Conservation (phyloP, 306 rosid species). For the Potentilla sterilis region DNA sequence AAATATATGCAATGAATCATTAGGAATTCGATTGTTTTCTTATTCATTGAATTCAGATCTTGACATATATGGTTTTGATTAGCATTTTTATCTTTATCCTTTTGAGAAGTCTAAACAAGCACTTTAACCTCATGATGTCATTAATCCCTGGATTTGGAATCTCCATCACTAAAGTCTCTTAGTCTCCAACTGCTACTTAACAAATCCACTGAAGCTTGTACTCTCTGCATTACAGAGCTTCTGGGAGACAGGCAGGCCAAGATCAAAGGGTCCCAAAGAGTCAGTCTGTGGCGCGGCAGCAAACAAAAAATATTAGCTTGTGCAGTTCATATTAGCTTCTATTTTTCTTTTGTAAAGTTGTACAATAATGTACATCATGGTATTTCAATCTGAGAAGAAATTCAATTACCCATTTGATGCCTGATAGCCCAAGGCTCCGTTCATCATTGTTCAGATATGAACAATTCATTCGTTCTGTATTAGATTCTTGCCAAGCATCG, state of each 20-base stretch:
- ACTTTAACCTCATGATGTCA: not conserved
- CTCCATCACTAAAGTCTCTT: conserved; percentile 2
- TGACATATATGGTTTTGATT: not conserved
- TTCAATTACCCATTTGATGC: conserved; percentile 76
- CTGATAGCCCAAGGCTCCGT: conserved; percentile 76
- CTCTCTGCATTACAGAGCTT: conserved; percentile 48
- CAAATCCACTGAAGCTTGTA: conserved; percentile 41
- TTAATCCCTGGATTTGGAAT: conserved; percentile 1
- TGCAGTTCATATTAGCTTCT: too few species aligned
- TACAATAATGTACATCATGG: not conserved
- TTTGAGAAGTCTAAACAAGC: not conserved
- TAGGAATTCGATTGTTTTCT: not conserved
- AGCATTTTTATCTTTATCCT: not conserved
- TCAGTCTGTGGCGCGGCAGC: conserved; percentile 49
- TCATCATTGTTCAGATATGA: conserved; percentile 51
- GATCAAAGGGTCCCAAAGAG: conserved; percentile 82
- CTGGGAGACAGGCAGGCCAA: conserved; percentile 55
- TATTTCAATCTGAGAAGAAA: conserved; percentile 10
- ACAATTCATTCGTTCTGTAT: conserved; percentile 38
- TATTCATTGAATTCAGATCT: not conserved
- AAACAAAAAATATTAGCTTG: conserved; percentile 15
- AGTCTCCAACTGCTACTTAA: conserved; percentile 40
- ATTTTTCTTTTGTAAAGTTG: not conserved
- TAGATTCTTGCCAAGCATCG: conserved; percentile 38
- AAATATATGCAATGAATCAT: not conserved